These are phyloP conservation scores for Flueggea neowawraea DNA, from an alignment of 441 rosid species.

Conservation along the genomic window DNA sequence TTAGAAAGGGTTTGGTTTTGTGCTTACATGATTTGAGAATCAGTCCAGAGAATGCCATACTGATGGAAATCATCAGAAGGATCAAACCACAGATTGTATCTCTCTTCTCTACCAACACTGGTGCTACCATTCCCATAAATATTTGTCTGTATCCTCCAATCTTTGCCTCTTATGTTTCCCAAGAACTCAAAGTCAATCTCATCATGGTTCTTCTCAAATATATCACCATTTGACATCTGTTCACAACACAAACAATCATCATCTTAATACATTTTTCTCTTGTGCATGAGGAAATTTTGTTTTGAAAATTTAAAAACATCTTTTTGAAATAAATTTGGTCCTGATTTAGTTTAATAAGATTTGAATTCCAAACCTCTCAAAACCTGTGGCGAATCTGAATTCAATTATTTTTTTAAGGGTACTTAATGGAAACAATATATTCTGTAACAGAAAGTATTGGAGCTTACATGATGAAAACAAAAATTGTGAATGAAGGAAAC, in stretches of 20 bases:
- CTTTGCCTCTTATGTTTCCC: slow-evolving; percentile 97
- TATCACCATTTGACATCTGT: slow-evolving; percentile 98
- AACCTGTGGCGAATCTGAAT: no score
- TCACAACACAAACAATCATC: slow-evolving; percentile 1
- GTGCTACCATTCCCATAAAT: slow-evolving; percentile 98
- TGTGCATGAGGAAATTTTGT: no score
- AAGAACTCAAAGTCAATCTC: slow-evolving; percentile 98
- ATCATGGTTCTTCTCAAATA: slow-evolving; percentile 88
- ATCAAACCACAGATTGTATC: slow-evolving; percentile 95
- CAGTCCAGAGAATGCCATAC: slow-evolving; percentile 92
- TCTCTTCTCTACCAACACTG: slow-evolving; percentile 85
- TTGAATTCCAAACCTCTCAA: no score
- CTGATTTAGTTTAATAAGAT: no score
- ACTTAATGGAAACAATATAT: no score
- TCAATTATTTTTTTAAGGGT: no score
- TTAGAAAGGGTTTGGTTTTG: not conserved
- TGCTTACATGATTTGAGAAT: slow-evolving; percentile 79
- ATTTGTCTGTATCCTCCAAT: slow-evolving; percentile 99
- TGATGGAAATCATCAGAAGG: slow-evolving; percentile 93
- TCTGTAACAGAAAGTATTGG: no score
- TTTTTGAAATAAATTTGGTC: no score
- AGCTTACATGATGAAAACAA: no score
- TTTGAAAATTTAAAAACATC: no score
- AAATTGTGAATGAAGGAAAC: no score
- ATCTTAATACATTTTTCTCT: not conserved